phyloP scores from a whole-genome alignment of 345 rosid species.

The Salix arbutifolia region DNA sequence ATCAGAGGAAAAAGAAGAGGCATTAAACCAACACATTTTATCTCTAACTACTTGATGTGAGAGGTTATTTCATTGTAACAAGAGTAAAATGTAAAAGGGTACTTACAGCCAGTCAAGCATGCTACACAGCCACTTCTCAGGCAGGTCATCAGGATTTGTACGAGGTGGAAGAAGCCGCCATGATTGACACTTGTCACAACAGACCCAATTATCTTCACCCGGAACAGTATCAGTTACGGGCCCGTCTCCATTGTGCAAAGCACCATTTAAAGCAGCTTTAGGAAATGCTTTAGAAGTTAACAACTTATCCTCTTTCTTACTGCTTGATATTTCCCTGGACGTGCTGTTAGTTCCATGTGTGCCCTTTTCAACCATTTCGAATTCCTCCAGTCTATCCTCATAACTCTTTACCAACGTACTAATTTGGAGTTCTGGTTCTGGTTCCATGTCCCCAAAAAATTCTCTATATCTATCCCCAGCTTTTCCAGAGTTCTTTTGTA shows the following conservation, averaged over 20 bases:
- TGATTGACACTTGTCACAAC: constrained; percentile 79
- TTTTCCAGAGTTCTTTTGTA: constrained; percentile 40
- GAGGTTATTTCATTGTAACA: background rate
- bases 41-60: background rate
- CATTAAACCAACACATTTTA: background rate
- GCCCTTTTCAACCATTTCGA: constrained; percentile 37
- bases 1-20: background rate
- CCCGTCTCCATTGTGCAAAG: constrained; percentile 31
- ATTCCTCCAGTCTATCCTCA: constrained; percentile 35
- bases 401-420: constrained; percentile 31
- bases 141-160: constrained; percentile 55
- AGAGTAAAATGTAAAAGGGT: background rate
- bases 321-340: constrained; percentile 38
- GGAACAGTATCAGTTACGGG: constrained; percentile 43
- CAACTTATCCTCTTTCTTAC: constrained; percentile 32
- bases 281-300: constrained; percentile 32
- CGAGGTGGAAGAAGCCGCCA: constrained; percentile 94
- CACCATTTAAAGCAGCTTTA: constrained; percentile 24
- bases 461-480: constrained; percentile 61
- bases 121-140: constrained; percentile 91
- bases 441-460: constrained; percentile 67
- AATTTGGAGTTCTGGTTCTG: constrained; percentile 48
- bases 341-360: constrained; percentile 24
- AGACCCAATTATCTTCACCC: constrained; percentile 70
- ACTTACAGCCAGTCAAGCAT: constrained; percentile 99